These are phyloP conservation scores for Arthrinium phaeospermum DNA, from an alignment of 2,329 filamentous ascomycete genomes.

Conservation along the genomic window DNA sequence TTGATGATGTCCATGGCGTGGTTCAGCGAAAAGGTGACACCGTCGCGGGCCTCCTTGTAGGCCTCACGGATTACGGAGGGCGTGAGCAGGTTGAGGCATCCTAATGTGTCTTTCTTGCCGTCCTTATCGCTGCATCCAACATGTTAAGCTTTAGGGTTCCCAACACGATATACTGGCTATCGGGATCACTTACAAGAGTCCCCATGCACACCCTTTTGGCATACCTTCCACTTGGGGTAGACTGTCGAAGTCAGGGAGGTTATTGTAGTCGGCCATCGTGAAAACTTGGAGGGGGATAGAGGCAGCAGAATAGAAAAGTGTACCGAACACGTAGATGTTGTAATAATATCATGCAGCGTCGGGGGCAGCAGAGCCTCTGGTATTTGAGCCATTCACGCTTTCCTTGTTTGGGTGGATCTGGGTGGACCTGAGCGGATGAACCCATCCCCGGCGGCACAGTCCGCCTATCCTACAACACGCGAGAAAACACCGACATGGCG, in stretches of 20 bases:
- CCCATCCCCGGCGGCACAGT: neutral
- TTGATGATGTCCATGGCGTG: constrained; percentile 22
- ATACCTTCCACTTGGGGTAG: constrained; percentile 20
- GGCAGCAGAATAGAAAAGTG: neutral
- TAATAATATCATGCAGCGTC: neutral
- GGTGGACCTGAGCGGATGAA: neutral
- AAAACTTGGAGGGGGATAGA: neutral
- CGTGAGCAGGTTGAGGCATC: constrained; percentile 25
- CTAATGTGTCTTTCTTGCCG: constrained; percentile 23
- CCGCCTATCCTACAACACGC: neutral
- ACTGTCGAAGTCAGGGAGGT: constrained; percentile 24
- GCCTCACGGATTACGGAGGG: constrained; percentile 18
- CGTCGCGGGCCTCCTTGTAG: constrained; percentile 24
- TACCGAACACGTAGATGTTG: neutral
- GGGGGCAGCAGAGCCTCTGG: neutral
- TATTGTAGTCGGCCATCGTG: constrained; percentile 9
- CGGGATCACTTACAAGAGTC: constrained; percentile 22
- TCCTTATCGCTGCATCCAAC: constrained; percentile 18
- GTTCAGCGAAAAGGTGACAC: constrained; percentile 23
- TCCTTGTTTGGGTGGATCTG: neutral
- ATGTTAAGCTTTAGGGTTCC: neutral
- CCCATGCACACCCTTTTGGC: constrained; percentile 24
- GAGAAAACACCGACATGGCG: neutral
- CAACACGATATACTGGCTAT: accelerated
- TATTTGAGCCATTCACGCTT: no score